Conservation (phyloP, 2,329 filamentous ascomycete species). For the Calonectria pseudoturangicola region DNA sequence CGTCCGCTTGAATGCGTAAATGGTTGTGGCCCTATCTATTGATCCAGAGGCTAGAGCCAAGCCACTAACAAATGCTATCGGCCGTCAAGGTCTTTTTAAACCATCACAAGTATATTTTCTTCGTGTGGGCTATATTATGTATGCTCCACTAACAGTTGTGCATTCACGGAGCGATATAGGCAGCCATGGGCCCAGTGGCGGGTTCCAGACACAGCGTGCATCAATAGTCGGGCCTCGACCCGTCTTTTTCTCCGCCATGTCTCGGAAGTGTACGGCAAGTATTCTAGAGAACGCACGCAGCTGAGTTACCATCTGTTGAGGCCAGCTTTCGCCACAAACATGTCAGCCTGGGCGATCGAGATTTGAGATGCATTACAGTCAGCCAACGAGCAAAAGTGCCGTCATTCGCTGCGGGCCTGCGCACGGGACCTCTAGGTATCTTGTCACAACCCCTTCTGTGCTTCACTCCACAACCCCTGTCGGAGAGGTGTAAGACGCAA, state of each 20-base stretch:
- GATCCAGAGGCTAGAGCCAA: too few relatives aligned
- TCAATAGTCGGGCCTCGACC: background rate
- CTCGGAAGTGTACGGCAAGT: background rate
- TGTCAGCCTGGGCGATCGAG: background rate
- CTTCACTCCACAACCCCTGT: background rate
- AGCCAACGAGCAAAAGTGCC: slow-evolving; percentile 2
- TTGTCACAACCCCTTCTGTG: background rate
- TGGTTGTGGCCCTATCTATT: too few relatives aligned
- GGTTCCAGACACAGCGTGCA: background rate
- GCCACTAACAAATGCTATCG: too few relatives aligned
- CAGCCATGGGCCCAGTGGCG: too few relatives aligned
- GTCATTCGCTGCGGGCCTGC: background rate
- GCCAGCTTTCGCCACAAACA: background rate
- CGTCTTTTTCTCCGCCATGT: slow-evolving; percentile 9
- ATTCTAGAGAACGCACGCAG: background rate
- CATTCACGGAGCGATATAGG: too few relatives aligned
- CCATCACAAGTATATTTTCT: too few relatives aligned
- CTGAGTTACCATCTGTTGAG: too few relatives aligned
- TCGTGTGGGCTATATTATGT: too few relatives aligned
- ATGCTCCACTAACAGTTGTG: too few relatives aligned
- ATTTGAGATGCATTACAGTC: background rate
- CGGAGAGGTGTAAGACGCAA: background rate
- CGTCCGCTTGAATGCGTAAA: too few relatives aligned
- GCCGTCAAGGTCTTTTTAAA: too few relatives aligned
- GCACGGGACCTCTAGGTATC: background rate